phyloP scores from a whole-genome alignment of 129 eudicot genomes.

The Ambrosia trifida region DNA sequence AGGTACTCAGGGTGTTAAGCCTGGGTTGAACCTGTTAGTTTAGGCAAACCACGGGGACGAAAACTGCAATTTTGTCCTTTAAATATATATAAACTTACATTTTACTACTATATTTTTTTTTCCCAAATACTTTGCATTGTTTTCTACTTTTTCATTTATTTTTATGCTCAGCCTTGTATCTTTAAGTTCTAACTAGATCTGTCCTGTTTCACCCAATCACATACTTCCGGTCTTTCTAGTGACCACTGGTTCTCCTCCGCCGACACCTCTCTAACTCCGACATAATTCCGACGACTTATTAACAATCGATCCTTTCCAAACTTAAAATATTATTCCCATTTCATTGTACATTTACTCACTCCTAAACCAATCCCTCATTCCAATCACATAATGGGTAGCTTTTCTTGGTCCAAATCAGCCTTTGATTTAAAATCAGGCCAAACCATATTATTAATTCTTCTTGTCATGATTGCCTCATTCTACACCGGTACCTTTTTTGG shows the following conservation, averaged over 20 bases:
- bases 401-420: conserved; percentile 38
- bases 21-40: too few relatives aligned
- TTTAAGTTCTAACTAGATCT: neutral
- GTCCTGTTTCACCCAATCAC: neutral
- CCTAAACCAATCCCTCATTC: conserved; percentile 10
- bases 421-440: conserved; percentile 71
- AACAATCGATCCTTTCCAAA: neutral
- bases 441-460: conserved; percentile 48
- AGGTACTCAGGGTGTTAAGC: too few relatives aligned
- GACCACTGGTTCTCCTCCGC: neutral
- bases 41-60: too few relatives aligned
- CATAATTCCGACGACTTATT: conserved; percentile 21
- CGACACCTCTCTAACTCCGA: conserved; percentile 15
- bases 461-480: conserved; percentile 68
- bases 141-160: too few relatives aligned
- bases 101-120: too few relatives aligned
- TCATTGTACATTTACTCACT: neutral
- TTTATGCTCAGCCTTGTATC: too few relatives aligned
- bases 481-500: conserved; percentile 81
- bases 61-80: too few relatives aligned
- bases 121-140: too few relatives aligned
- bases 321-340: neutral
- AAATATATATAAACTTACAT: too few relatives aligned
- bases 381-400: conserved; percentile 36
- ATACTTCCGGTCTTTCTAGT: neutral